A percentile compares a stretch with the other conserved stretches of the same genome.
phyloP scores from a whole-genome alignment of 2,329 filamentous ascomycete genomes.

The Lasiodiplodia citricola region DNA sequence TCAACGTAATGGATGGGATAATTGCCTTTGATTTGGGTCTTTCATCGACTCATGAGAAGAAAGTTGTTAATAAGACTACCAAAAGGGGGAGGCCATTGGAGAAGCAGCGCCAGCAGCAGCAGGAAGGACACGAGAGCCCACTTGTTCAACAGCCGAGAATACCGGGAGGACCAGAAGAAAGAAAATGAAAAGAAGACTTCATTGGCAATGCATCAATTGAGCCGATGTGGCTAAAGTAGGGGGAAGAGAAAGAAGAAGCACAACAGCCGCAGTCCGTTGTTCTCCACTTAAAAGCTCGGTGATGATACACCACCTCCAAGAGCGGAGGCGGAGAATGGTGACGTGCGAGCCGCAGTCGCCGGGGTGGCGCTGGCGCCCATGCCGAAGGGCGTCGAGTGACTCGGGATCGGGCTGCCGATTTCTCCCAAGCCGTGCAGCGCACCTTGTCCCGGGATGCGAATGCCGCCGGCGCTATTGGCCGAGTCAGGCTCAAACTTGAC shows the following conservation, averaged over 20 bases:
- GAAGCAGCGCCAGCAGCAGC: not conserved
- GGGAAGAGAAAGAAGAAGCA: not conserved
- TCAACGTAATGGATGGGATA: not conserved
- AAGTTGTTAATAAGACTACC: not conserved
- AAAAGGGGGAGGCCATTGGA: not conserved
- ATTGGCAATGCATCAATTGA: not conserved
- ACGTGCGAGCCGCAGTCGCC: not conserved
- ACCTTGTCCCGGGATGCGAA: constrained; percentile 17
- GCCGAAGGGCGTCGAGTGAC: constrained; percentile 15
- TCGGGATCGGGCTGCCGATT: constrained; percentile 50
- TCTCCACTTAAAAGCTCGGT: constrained; percentile 22
- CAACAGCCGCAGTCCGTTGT: not conserved
- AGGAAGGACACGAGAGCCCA: not conserved
- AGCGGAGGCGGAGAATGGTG: constrained; percentile 13
- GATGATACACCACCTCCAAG: constrained; percentile 23
- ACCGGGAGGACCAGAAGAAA: not conserved
- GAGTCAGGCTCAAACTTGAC: constrained; percentile 49
- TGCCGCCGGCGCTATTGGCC: constrained; percentile 12
- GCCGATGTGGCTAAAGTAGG: not conserved
- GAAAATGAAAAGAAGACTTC: not conserved
- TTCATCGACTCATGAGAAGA: not conserved
- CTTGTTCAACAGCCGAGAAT: not conserved
- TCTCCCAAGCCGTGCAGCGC: constrained; percentile 46
- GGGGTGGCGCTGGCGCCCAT: not conserved
- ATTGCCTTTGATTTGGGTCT: not conserved